Percentiles rank a stretch among this genome's conserved stretches.
Evolutionary conservation across 495 filamentous ascomycete genomes (phyloP).

Genomic region (Penicillium paradoxum): DNA sequence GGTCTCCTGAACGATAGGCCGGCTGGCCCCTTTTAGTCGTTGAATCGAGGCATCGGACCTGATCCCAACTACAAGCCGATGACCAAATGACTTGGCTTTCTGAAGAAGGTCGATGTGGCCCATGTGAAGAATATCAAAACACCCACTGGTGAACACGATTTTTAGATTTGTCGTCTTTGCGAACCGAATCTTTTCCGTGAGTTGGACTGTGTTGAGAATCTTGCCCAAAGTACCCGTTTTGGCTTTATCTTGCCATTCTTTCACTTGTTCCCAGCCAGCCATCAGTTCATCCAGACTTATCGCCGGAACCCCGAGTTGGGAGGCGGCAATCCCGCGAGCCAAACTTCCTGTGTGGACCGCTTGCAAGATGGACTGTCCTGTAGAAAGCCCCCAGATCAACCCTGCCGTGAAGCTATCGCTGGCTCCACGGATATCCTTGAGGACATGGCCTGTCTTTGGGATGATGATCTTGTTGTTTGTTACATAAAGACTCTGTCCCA

Average conservation of each 20-base stretch:
- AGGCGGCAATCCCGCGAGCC: too few species aligned
- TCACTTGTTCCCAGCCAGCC: neutral
- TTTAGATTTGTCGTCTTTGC: neutral
- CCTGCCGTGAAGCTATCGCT: neutral
- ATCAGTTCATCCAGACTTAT: neutral
- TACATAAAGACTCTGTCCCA: neutral
- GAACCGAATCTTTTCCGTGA: neutral
- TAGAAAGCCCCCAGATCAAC: neutral
- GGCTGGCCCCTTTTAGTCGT: neutral
- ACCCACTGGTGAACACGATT: neutral
- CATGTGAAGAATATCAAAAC: neutral
- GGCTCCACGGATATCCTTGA: neutral
- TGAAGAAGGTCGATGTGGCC: neutral
- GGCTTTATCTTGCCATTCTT: neutral
- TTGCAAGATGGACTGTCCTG: neutral
- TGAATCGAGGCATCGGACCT: neutral
- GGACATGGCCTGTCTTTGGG: too few species aligned
- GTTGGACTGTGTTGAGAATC: neutral
- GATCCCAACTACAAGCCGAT: neutral
- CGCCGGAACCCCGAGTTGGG: neutral
- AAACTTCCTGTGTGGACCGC: neutral
- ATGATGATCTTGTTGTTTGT: neutral
- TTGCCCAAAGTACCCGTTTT: neutral
- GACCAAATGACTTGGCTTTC: neutral
- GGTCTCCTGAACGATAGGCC: neutral